These are phyloP conservation scores for Terfezia claveryi DNA, from an alignment of 495 filamentous ascomycete genomes.

Conservation along the genomic window DNA sequence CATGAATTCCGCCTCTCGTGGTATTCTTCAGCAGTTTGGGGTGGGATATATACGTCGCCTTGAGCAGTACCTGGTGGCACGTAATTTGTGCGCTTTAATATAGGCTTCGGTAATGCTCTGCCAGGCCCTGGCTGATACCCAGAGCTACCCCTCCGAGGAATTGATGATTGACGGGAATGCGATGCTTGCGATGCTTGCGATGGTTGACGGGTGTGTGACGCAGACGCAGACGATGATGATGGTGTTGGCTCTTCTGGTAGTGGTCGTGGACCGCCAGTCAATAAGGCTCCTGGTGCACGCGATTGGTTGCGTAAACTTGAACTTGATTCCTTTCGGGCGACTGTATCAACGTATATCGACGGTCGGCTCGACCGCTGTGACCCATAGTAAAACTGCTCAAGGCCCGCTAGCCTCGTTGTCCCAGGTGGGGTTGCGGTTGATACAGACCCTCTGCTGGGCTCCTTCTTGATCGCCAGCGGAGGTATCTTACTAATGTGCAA, in stretches of 20 bases:
- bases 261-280: too few species aligned
- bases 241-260: too few species aligned
- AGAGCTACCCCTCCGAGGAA: not conserved
- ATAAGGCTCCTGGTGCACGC: not conserved
- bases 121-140: not conserved
- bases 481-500: not conserved
- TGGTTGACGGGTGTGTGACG: not conserved
- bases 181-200: not conserved
- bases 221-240: not conserved
- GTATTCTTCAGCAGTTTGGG: conserved; percentile 14
- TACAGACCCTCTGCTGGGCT: not conserved
- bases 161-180: not conserved
- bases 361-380: not conserved
- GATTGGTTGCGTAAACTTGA: not conserved
- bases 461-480: not conserved
- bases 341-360: not conserved
- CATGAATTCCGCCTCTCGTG: conserved; percentile 14
- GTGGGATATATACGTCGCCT: conserved; percentile 3
- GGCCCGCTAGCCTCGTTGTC: not conserved
- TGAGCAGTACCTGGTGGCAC: too few species aligned
- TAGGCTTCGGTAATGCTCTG: not conserved
- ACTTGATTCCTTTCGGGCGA: not conserved
- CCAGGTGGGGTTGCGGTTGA: not conserved
- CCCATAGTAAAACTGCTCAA: not conserved
- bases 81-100: not conserved